Evolutionary conservation across 202 grass and related monocot genomes (phyloP).

Genomic region (Digitaria exilis): DNA sequence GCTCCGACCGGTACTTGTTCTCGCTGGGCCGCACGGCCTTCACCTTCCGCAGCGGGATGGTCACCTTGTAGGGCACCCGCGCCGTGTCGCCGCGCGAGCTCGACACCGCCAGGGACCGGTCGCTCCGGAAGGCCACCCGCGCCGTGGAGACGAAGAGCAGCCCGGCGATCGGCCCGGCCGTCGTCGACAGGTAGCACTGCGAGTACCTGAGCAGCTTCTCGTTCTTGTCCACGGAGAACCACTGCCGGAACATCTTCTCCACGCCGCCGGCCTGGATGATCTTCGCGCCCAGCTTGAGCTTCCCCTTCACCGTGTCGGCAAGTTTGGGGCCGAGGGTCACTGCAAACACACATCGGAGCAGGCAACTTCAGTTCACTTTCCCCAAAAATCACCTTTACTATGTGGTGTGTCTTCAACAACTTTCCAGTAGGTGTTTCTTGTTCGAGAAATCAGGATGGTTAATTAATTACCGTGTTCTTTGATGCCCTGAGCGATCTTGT

Average conservation of each 20-base stretch:
- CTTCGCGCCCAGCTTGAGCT: slow-evolving; percentile 54
- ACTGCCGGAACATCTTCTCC: slow-evolving; percentile 76
- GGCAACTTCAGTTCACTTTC: slow-evolving; percentile 28
- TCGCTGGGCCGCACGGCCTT: slow-evolving; percentile 50
- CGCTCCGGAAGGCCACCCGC: slow-evolving; percentile 76
- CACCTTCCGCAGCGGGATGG: slow-evolving; percentile 73
- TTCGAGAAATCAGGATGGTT: not conserved
- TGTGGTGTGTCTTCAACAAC: slow-evolving; percentile 1
- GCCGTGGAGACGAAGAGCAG: slow-evolving; percentile 75
- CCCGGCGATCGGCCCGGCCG: slow-evolving; percentile 76
- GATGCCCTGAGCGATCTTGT: slow-evolving; percentile 72
- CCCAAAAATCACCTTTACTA: too few relatives aligned
- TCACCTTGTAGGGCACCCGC: slow-evolving; percentile 76
- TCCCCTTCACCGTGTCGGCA: slow-evolving; percentile 73
- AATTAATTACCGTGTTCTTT: slow-evolving; percentile 73
- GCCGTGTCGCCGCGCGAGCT: slow-evolving; percentile 32
- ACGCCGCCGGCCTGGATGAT: slow-evolving; percentile 82
- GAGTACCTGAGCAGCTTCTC: slow-evolving; percentile 74
- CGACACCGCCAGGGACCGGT: slow-evolving; percentile 47
- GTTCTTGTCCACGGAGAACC: slow-evolving; percentile 63
- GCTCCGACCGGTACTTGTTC: slow-evolving; percentile 69
- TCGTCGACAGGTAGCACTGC: slow-evolving; percentile 90
- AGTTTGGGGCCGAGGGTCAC: slow-evolving; percentile 71
- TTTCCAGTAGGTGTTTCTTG: not conserved
- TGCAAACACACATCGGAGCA: slow-evolving; percentile 41